Conservation (phyloP, 225 moss, liverwort and hornwort genomes). For the Neckera pumila region DNA sequence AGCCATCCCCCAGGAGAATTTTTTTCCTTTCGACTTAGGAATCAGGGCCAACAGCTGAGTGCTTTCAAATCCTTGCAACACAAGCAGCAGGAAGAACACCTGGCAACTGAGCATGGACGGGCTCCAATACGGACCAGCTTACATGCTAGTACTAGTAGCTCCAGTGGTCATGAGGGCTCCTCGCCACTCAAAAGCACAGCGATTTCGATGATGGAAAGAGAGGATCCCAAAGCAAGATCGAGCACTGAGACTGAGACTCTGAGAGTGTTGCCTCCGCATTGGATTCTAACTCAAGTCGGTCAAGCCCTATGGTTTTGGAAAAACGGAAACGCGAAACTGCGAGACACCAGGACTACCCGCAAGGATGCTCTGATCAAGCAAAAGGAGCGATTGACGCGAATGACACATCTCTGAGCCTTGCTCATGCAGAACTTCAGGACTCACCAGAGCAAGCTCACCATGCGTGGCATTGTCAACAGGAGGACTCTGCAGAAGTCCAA, state of each 20-base stretch:
- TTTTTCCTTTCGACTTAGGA: conserved; percentile 24
- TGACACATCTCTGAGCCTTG: conserved; percentile 57
- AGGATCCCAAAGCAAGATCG: conserved; percentile 36
- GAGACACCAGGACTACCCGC: conserved; percentile 26
- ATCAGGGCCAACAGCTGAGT: conserved; percentile 21
- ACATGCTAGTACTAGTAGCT: conserved; percentile 37
- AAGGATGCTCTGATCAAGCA: conserved; percentile 18
- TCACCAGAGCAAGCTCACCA: conserved; percentile 35
- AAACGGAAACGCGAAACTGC: conserved; percentile 65
- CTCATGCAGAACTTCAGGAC: conserved; percentile 32
- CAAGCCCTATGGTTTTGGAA: conserved; percentile 45
- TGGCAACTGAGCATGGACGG: conserved; percentile 10
- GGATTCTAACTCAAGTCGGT: conserved; percentile 32
- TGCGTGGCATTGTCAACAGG: conserved; percentile 31
- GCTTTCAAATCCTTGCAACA: conserved; percentile 34
- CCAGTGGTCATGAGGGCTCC: conserved; percentile 38
- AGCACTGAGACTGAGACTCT: too few species aligned
- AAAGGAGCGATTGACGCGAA: conserved; percentile 23
- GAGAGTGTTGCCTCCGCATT: conserved; percentile 38
- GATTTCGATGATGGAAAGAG: conserved; percentile 23
- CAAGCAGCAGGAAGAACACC: conserved; percentile 13
- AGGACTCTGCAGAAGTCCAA: conserved; percentile 26
- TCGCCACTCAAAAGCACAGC: conserved; percentile 28
- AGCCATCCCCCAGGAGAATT: conserved; percentile 18
- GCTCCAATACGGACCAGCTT: conserved; percentile 5